A percentile compares a stretch with the other conserved stretches of the same genome.
Evolutionary conservation across 2,329 filamentous ascomycete genomes (phyloP).

Genomic region (Cladosporium sp.): DNA sequence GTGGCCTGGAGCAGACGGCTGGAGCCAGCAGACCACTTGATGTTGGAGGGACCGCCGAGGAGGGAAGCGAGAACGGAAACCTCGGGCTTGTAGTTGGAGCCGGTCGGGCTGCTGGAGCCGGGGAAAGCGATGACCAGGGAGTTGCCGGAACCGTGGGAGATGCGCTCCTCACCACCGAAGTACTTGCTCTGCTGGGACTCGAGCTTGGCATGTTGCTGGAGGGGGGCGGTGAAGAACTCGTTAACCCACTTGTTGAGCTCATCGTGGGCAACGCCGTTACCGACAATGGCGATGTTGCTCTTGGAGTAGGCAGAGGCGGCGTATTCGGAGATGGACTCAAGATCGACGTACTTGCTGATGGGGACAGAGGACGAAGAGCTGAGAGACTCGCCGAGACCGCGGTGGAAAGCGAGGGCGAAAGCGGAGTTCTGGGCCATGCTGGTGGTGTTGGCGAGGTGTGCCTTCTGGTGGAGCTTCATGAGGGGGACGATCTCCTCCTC

Average conservation of each 20-base stretch:
- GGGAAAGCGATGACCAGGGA: slow-evolving; percentile 88
- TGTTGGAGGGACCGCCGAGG: slow-evolving; percentile 80
- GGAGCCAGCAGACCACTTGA: slow-evolving; percentile 96
- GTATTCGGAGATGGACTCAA: slow-evolving; percentile 68
- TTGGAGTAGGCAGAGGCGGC: slow-evolving; percentile 78
- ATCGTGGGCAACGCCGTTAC: slow-evolving; percentile 74
- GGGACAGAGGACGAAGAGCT: slow-evolving; percentile 68
- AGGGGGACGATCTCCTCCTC: slow-evolving; percentile 78
- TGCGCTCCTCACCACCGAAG: slow-evolving; percentile 91
- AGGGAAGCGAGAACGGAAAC: slow-evolving; percentile 80
- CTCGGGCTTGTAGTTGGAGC: slow-evolving; percentile 79
- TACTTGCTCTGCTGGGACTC: slow-evolving; percentile 71
- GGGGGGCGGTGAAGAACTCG: slow-evolving; percentile 79
- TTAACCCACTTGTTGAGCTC: slow-evolving; percentile 84
- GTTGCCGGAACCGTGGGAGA: slow-evolving; percentile 71
- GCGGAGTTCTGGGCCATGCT: slow-evolving; percentile 79
- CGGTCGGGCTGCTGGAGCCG: slow-evolving; percentile 70
- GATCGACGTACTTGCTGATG: slow-evolving; percentile 73
- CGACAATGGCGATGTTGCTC: slow-evolving; percentile 84
- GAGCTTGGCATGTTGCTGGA: slow-evolving; percentile 48
- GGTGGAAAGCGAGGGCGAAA: slow-evolving; percentile 86
- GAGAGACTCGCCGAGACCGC: slow-evolving; percentile 76
- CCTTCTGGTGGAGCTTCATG: slow-evolving; percentile 73
- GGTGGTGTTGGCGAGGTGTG: slow-evolving; percentile 57
- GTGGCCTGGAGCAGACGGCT: slow-evolving; percentile 79